Evolutionary conservation across 176 grass and related monocot species (phyloP).

Genomic region (Guadua angustifolia): DNA sequence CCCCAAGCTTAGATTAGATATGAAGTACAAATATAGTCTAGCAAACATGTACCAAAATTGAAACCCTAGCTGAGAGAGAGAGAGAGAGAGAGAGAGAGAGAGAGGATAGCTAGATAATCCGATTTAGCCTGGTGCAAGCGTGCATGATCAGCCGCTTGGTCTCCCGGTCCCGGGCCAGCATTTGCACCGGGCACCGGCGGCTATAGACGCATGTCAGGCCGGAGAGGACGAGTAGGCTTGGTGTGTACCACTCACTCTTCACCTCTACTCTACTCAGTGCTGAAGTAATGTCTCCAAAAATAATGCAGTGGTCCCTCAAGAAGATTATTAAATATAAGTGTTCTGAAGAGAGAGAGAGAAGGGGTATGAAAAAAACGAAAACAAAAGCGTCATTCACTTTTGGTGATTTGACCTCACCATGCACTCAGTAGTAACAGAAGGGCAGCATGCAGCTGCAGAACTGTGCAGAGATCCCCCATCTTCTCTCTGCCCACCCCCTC

Average conservation of each 20-base stretch:
- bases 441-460: conserved; percentile 60
- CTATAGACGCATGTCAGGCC: background rate
- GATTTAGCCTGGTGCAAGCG: background rate
- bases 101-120: background rate
- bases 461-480: conserved; percentile 30
- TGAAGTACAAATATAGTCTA: conserved; percentile 25
- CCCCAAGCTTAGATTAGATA: background rate
- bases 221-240: background rate
- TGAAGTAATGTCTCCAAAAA: conserved; percentile 59
- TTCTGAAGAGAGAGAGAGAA: conserved; percentile 14
- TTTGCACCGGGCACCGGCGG: conserved; percentile 8
- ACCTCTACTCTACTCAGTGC: conserved; percentile 15
- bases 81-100: background rate
- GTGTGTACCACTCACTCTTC: background rate
- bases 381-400: conserved; percentile 61
- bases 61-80: background rate
- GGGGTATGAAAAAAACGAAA: conserved; percentile 49
- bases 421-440: conserved; percentile 58
- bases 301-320: conserved; percentile 42
- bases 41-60: conserved; percentile 8
- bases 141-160: conserved; percentile 20
- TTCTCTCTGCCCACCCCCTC: conserved; percentile 41
- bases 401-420: conserved; percentile 81
- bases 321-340: conserved; percentile 26
- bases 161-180: conserved; percentile 24